Base-by-base conservation (phyloP, 805 yeast species). In the Wickerhamomyces ciferrii region DNA sequence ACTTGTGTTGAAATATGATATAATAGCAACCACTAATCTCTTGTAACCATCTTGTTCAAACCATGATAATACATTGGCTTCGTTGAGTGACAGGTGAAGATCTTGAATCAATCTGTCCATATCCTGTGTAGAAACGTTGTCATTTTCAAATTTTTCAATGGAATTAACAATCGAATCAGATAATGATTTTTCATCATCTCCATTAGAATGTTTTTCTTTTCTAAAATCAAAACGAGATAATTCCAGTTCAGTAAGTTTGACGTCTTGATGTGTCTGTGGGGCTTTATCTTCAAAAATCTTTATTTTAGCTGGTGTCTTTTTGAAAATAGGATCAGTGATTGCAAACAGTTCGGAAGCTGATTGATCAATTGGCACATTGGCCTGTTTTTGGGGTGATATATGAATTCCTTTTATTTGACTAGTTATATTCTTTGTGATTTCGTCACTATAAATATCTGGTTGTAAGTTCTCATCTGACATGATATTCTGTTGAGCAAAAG, bases 251-350 rank as follows among this genome's bases (percentile, higher is more conserved):
- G 17, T 21, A 17, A 17, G n/a, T 7, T 19, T 18, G 2, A 38
- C 2, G 29, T 23, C 15, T 40, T 29, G 17, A 3, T 19, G 15
- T 13, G 21, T 5, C 2, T n/a, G 17, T 23, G 50, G 38, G 10
- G 46, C 42, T 5, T 48, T 36, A 48, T 60, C 63, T 40, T 60
- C 59, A 41, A 53, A 60, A 1, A 60, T 60, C 19, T 53, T 41
- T 15, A 60, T 54, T 14, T 52, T 48, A 13, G 50, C 49, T 35
- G 48, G 54, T 6, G 50, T 27, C 14, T 47, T 42, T 42, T 25
- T 48, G 47, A 60, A 60, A 13, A 60, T 48, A 2, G 62, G 63
- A 42, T 60, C 62, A 2, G 55, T 39, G 34, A 48, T 53, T 20
- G 43, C 41, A 20, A 60, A 51, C 18, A 60, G 41, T 19, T 53